A percentile compares a stretch with the other conserved stretches of the same genome.
Evolutionary conservation across 2,329 filamentous ascomycete species (phyloP).

Genomic region (Aspergillus quadricinctus): DNA sequence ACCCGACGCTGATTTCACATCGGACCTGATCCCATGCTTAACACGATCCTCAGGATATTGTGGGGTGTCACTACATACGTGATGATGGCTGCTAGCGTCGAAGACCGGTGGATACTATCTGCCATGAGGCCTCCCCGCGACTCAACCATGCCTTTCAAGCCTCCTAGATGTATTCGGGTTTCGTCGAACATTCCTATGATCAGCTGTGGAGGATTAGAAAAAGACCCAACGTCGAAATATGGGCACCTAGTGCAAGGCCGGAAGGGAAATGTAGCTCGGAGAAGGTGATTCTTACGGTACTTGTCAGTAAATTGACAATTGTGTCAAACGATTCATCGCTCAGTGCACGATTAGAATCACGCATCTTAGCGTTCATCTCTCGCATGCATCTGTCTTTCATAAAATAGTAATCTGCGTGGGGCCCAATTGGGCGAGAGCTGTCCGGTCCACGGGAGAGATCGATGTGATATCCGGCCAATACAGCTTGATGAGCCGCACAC

Average conservation of each 20-base stretch:
- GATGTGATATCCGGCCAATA: slow-evolving; percentile 23
- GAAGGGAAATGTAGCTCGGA: neutral
- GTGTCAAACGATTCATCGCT: slow-evolving; percentile 35
- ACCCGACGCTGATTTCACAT: slow-evolving; percentile 32
- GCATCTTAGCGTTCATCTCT: slow-evolving; percentile 30
- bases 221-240: neutral
- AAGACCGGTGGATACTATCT: slow-evolving; percentile 21
- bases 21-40: slow-evolving; percentile 21
- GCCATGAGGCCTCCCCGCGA: slow-evolving; percentile 31
- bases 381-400: slow-evolving; percentile 35
- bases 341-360: slow-evolving; percentile 22
- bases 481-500: slow-evolving; percentile 36
- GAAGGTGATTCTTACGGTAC: slow-evolving; percentile 25
- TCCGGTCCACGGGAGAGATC: slow-evolving; percentile 17
- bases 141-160: slow-evolving; percentile 35
- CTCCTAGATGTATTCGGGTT: slow-evolving; percentile 35
- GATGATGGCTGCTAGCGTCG: slow-evolving; percentile 24
- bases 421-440: slow-evolving; percentile 16
- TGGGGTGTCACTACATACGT: slow-evolving; percentile 17
- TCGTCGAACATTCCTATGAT: slow-evolving; percentile 37
- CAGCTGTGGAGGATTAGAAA: slow-evolving; percentile 21
- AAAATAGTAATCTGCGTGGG: slow-evolving; percentile 35
- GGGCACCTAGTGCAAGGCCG: neutral
- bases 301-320: slow-evolving; percentile 35
- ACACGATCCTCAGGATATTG: neutral